Evolutionary conservation across 1,139 yeast genomes (phyloP).

Genomic region (Debaryomyces sp.): DNA sequence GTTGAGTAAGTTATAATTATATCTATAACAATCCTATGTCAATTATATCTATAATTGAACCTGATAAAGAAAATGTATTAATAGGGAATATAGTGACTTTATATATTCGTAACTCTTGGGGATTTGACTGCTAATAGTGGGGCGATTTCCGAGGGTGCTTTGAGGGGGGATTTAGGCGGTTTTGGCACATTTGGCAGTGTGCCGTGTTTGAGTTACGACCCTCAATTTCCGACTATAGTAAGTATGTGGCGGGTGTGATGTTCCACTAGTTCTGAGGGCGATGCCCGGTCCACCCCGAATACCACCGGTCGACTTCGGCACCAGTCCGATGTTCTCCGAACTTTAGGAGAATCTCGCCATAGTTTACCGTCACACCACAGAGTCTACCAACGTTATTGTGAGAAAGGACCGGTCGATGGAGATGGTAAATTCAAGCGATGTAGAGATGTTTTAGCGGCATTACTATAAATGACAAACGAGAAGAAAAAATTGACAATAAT

Average conservation of each 20-base stretch:
- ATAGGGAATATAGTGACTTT: constrained; percentile 2
- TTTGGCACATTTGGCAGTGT: not conserved
- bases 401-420: not conserved
- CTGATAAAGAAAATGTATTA: not conserved
- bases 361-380: not conserved
- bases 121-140: not conserved
- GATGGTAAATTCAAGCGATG: not conserved
- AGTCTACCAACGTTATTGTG: not conserved
- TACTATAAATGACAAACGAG: not conserved
- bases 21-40: not conserved
- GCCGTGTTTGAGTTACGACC: not conserved
- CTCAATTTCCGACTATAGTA: not conserved
- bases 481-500: not conserved
- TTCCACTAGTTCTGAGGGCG: not conserved
- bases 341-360: not conserved
- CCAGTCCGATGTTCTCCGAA: not conserved
- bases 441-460: not conserved
- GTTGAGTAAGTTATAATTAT: not conserved
- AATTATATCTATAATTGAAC: not conserved
- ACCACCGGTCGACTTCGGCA: not conserved
- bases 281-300: not conserved
- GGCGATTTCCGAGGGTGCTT: constrained; percentile 3
- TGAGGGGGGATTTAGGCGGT: not conserved
- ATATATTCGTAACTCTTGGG: constrained; percentile 6
- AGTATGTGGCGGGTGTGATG: not conserved